Conservation (phyloP, 306 rosid genomes). For the Rosa persica region DNA sequence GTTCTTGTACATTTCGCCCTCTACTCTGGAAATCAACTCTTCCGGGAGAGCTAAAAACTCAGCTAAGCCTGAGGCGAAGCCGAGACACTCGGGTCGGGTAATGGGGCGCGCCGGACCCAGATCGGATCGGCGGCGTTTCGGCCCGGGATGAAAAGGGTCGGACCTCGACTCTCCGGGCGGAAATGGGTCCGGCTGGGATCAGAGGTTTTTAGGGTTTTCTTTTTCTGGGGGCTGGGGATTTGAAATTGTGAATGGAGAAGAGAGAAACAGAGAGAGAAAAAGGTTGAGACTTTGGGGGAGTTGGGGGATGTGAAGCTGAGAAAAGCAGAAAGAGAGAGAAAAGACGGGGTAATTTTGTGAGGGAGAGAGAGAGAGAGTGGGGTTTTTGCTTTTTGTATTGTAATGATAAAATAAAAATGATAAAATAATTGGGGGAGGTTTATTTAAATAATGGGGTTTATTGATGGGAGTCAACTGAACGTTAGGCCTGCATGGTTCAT, state of each 20-base stretch:
- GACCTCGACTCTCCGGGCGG: slow-evolving; percentile 14
- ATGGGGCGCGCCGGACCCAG: slow-evolving; percentile 35
- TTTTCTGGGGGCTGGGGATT: background rate
- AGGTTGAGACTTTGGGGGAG: slow-evolving; percentile 13
- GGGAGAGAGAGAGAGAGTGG: slow-evolving; percentile 28
- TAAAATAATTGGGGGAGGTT: background rate
- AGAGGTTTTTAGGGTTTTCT: slow-evolving; percentile 21
- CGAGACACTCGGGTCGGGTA: slow-evolving; percentile 1
- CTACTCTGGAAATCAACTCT: background rate
- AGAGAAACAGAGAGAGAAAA: background rate
- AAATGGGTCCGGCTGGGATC: slow-evolving; percentile 30
- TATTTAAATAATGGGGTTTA: slow-evolving; percentile 39
- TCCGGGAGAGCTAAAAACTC: no score
- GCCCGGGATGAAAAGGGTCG: background rate
- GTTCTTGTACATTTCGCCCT: slow-evolving; percentile 95
- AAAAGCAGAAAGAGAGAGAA: slow-evolving; percentile 1
- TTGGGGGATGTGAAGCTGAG: slow-evolving; percentile 23
- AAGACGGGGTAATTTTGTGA: background rate
- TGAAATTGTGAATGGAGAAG: slow-evolving; percentile 1
- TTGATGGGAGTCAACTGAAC: slow-evolving; percentile 59
- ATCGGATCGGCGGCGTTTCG: slow-evolving; percentile 45
- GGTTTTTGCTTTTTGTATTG: slow-evolving; percentile 8
- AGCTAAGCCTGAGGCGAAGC: no score
- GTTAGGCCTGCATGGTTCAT: slow-evolving; percentile 52
- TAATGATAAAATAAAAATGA: background rate